Evolutionary conservation across 169 alveolate genomes (phyloP).

Genomic region (Plasmodium yoelii): DNA sequence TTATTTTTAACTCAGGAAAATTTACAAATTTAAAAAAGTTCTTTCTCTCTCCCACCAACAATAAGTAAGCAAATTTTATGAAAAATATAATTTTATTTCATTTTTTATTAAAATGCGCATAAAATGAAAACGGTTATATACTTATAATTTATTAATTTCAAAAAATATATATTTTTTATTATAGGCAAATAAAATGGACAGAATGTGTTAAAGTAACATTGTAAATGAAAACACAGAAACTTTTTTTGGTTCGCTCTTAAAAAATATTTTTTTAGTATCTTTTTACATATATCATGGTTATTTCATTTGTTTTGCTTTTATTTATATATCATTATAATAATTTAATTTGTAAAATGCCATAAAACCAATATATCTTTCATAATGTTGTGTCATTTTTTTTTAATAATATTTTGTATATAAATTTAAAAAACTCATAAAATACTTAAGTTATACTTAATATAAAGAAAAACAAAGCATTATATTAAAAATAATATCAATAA

Average conservation of each 20-base stretch:
- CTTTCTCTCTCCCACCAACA: conserved; percentile 45
- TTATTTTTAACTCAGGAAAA: conserved; percentile 21
- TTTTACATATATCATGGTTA: conserved; percentile 3
- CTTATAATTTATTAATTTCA: neutral
- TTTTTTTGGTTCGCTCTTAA: neutral
- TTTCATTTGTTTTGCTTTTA: conserved; percentile 11
- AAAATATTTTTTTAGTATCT: conserved; percentile 2
- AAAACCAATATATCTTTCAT: too few relatives aligned
- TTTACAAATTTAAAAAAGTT: conserved; percentile 36
- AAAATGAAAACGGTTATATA: neutral
- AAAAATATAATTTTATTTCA: neutral
- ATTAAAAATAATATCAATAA: too few relatives aligned
- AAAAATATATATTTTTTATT: neutral
- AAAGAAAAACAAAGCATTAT: too few relatives aligned
- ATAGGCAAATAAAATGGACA: conserved; percentile 66
- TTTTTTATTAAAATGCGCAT: neutral
- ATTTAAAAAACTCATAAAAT: too few relatives aligned
- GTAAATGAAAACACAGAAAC: neutral
- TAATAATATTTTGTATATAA: too few relatives aligned
- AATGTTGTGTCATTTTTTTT: too few relatives aligned
- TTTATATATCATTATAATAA: conserved; percentile 6
- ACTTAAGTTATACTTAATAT: too few relatives aligned
- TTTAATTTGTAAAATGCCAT: neutral
- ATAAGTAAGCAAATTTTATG: conserved; percentile 24
- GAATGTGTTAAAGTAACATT: conserved; percentile 58